Conservation (phyloP, 106 monocot species). For the Iris macrosiphon region DNA sequence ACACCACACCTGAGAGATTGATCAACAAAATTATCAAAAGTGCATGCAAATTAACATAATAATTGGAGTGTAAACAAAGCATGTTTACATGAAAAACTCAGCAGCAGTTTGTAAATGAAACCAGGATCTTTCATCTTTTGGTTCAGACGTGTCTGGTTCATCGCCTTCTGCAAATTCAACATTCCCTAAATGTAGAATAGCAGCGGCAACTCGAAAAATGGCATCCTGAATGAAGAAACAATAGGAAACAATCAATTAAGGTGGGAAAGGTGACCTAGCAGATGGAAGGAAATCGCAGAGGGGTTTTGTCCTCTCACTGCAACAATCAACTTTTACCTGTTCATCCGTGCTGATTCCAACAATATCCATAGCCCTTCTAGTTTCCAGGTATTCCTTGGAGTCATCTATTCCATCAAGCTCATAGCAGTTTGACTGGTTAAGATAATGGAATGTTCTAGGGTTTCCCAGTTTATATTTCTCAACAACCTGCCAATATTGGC, state of each 20-base stretch:
- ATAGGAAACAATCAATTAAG: background rate
- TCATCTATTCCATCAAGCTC: constrained; percentile 67
- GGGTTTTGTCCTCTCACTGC: background rate
- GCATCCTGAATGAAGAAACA: constrained; percentile 41
- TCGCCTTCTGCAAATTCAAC: constrained; percentile 39
- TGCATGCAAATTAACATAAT: too few species aligned
- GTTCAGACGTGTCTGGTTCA: constrained; percentile 34
- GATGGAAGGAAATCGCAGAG: background rate
- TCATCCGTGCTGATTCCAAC: constrained; percentile 71
- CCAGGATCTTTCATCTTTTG: constrained; percentile 37
- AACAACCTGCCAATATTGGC: constrained; percentile 51
- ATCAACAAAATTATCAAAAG: background rate
- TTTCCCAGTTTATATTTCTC: constrained; percentile 54
- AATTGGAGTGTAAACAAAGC: background rate
- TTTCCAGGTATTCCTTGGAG: constrained; percentile 71
- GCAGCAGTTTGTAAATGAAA: constrained; percentile 40
- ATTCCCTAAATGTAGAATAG: constrained; percentile 85
- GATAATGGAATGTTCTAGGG: constrained; percentile 67
- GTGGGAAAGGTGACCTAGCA: background rate
- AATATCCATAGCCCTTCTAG: constrained; percentile 82
- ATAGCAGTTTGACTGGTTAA: constrained; percentile 75
- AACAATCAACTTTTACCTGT: constrained; percentile 32
- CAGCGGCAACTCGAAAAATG: constrained; percentile 76
- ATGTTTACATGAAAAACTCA: constrained; percentile 44
- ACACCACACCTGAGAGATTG: constrained; percentile 45